A percentile compares a stretch with the other conserved stretches of the same genome.
phyloP scores from a whole-genome alignment of 306 rosid species.

The Purshia tridentata region DNA sequence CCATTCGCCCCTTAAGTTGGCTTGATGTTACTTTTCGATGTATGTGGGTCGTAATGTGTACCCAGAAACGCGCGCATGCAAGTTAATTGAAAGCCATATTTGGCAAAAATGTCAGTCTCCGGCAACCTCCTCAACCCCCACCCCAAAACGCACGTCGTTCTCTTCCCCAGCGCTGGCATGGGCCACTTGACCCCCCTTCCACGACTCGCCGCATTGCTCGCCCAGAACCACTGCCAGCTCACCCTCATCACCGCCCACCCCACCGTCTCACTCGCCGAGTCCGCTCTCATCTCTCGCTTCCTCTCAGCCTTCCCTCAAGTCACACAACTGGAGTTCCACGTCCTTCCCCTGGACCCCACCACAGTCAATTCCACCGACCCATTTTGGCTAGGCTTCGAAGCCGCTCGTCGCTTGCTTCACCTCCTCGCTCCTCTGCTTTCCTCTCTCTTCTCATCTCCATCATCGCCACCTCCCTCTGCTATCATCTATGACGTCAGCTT shows the following conservation, averaged over 20 bases:
- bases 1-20: no score
- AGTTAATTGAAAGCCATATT: no score
- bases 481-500: constrained; percentile 40
- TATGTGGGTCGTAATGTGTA: no score
- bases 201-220: constrained; percentile 40
- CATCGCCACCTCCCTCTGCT: constrained; percentile 47
- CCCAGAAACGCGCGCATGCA: no score
- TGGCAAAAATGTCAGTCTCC: background rate
- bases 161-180: constrained; percentile 59
- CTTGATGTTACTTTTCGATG: no score
- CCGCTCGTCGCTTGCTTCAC: constrained; percentile 42
- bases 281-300: constrained; percentile 44
- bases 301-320: constrained; percentile 40
- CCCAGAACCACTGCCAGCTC: constrained; percentile 33
- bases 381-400: constrained; percentile 34
- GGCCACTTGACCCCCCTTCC: constrained; percentile 57
- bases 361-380: constrained; percentile 38
- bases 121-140: background rate
- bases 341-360: constrained; percentile 22
- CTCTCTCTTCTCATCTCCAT: constrained; percentile 12
- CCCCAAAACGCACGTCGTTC: constrained; percentile 35
- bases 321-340: constrained; percentile 16
- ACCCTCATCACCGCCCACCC: constrained; percentile 52
- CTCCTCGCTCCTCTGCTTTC: constrained; percentile 44
- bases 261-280: constrained; percentile 43